Conservation (phyloP, 2,329 filamentous ascomycete species). For the Penicillium nordicum region DNA sequence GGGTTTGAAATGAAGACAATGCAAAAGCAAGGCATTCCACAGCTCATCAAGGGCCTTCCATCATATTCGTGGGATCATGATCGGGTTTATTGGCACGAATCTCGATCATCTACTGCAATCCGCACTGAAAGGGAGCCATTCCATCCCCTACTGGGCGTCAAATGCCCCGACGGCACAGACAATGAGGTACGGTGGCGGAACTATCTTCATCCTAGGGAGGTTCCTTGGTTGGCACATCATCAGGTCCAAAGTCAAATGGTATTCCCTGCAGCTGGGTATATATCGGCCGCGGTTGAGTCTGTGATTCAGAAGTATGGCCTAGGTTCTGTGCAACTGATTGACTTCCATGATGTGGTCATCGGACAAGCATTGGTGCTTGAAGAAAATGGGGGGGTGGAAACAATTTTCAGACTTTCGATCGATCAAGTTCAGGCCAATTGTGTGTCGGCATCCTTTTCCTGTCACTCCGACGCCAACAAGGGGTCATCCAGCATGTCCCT, state of each 20-base stretch:
- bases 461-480: slow-evolving; percentile 19
- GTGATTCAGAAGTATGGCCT: slow-evolving; percentile 12
- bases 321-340: slow-evolving; percentile 19
- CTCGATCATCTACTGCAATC: slow-evolving; percentile 12
- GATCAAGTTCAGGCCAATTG: neutral
- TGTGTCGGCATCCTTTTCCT: slow-evolving; percentile 16
- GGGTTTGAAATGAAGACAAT: slow-evolving; percentile 5
- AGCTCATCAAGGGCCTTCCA: slow-evolving; percentile 18
- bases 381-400: slow-evolving; percentile 20
- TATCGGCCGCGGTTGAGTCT: slow-evolving; percentile 29
- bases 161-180: slow-evolving; percentile 16
- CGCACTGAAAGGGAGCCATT: slow-evolving; percentile 14
- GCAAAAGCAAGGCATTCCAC: neutral
- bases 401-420: slow-evolving; percentile 21
- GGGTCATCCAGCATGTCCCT: slow-evolving; percentile 15
- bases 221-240: slow-evolving; percentile 36
- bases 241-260: slow-evolving; percentile 31
- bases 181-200: slow-evolving; percentile 32
- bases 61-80: slow-evolving; percentile 24
- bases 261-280: slow-evolving; percentile 31
- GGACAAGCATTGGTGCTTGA: slow-evolving; percentile 27
- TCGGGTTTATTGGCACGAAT: slow-evolving; percentile 23
- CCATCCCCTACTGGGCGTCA: slow-evolving; percentile 20
- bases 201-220: slow-evolving; percentile 27
- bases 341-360: slow-evolving; percentile 24